phyloP scores from a whole-genome alignment of 345 rosid species.

The rapeseed (Brassica napus) region DNA sequence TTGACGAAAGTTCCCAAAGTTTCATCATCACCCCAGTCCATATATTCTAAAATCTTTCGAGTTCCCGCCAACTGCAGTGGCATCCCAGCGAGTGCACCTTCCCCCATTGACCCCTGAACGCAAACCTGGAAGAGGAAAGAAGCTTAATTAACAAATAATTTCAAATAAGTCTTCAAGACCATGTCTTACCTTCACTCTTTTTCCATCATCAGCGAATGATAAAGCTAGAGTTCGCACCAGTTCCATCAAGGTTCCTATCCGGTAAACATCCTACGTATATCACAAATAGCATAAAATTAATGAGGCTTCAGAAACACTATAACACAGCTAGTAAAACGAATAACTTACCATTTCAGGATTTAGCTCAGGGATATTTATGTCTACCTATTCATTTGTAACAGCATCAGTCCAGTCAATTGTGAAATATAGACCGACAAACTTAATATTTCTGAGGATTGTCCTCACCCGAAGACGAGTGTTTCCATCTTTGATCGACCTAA shows the following conservation, averaged over 20 bases:
- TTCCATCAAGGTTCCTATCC: slow-evolving; percentile 96
- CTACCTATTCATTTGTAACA: slow-evolving; percentile 59
- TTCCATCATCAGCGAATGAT: slow-evolving; percentile 94
- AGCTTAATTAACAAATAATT: slow-evolving; percentile 16
- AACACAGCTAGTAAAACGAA: background rate
- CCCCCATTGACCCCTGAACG: slow-evolving; percentile 98
- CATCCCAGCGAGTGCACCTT: slow-evolving; percentile 97
- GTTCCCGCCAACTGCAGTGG: slow-evolving; percentile 92
- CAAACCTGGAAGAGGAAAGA: slow-evolving; percentile 63
- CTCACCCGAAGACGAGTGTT: slow-evolving; percentile 69
- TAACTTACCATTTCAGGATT: slow-evolving; percentile 88
- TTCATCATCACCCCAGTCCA: slow-evolving; percentile 95
- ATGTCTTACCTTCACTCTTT: slow-evolving; percentile 70
- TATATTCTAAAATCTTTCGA: slow-evolving; percentile 84
- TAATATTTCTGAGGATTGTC: background rate
- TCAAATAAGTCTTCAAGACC: background rate
- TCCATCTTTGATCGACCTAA: slow-evolving; percentile 72
- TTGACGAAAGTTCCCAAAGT: slow-evolving; percentile 80
- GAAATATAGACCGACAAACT: background rate
- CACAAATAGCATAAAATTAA: slow-evolving; percentile 16
- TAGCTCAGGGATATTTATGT: slow-evolving; percentile 89
- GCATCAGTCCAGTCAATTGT: background rate
- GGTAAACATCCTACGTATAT: slow-evolving; percentile 84
- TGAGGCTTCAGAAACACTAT: background rate
- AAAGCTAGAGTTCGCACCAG: slow-evolving; percentile 82